A percentile compares a stretch with the other conserved stretches of the same genome.
These are phyloP conservation scores for Pleurotus citrinopileatus DNA, from an alignment of 768 basidiomycete species.

Conservation along the genomic window DNA sequence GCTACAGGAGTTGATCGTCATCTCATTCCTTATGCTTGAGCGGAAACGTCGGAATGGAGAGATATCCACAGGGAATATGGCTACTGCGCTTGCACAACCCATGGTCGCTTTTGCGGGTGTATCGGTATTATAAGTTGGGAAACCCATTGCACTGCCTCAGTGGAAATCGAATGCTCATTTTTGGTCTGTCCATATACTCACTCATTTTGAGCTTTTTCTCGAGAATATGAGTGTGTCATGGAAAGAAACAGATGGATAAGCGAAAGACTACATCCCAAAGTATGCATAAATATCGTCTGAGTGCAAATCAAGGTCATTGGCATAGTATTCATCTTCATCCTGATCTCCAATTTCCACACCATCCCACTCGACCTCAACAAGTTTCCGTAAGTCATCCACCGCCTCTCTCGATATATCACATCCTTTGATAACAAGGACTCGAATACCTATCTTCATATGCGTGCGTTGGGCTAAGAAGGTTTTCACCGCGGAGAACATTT, in stretches of 20 bases:
- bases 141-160: no score
- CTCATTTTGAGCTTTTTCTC: no score
- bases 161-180: no score
- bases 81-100: constrained; percentile 14
- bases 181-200: no score
- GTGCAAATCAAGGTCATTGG: neutral
- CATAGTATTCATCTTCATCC: neutral
- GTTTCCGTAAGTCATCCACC: neutral
- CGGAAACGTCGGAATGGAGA: constrained; percentile 32
- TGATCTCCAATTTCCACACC: neutral
- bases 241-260: no score
- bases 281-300: no score
- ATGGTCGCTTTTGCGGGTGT: no score
- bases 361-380: neutral
- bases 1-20: constrained; percentile 34
- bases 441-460: neutral
- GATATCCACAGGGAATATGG: constrained; percentile 17
- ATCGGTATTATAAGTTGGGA: no score
- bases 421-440: neutral
- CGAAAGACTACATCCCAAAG: no score
- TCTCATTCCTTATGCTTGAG: constrained; percentile 41
- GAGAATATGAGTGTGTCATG: no score
- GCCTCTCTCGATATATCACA: neutral
- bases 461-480: neutral
- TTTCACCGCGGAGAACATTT: neutral